These are phyloP conservation scores for Cenococcum geophilum DNA, from an alignment of 495 filamentous ascomycete species.

Conservation along the genomic window DNA sequence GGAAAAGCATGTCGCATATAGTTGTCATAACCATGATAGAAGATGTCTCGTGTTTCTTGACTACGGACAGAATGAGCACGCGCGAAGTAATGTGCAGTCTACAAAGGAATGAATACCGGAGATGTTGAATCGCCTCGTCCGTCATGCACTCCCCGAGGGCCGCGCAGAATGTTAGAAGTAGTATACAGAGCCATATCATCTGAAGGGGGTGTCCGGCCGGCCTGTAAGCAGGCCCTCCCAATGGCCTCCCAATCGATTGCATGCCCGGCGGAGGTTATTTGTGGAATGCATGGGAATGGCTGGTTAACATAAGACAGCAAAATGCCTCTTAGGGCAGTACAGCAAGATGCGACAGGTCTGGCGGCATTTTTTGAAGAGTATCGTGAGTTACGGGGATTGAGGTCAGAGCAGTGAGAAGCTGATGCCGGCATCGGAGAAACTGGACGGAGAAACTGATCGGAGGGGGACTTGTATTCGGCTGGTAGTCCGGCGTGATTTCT, in stretches of 20 bases:
- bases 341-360: background rate
- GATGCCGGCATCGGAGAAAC: background rate
- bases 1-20: conserved; percentile 93
- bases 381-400: background rate
- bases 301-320: background rate
- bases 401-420: background rate
- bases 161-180: conserved; percentile 14
- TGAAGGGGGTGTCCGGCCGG: conserved; percentile 11
- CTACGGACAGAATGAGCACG: conserved; percentile 39
- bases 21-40: conserved; percentile 95
- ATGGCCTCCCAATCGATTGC: conserved; percentile 24
- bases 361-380: background rate
- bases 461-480: background rate
- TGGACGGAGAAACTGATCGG: background rate
- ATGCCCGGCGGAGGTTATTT: conserved; percentile 20
- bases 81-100: background rate
- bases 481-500: background rate
- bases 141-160: conserved; percentile 36
- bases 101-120: conserved; percentile 20
- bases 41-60: conserved; percentile 81
- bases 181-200: conserved; percentile 32
- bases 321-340: background rate
- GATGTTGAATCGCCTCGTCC: conserved; percentile 31
- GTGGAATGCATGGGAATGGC: conserved; percentile 23
- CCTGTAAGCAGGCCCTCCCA: conserved; percentile 6